Base-by-base conservation (phyloP, 2,329 filamentous ascomycete genomes). In the Hypoxylon sp. region DNA sequence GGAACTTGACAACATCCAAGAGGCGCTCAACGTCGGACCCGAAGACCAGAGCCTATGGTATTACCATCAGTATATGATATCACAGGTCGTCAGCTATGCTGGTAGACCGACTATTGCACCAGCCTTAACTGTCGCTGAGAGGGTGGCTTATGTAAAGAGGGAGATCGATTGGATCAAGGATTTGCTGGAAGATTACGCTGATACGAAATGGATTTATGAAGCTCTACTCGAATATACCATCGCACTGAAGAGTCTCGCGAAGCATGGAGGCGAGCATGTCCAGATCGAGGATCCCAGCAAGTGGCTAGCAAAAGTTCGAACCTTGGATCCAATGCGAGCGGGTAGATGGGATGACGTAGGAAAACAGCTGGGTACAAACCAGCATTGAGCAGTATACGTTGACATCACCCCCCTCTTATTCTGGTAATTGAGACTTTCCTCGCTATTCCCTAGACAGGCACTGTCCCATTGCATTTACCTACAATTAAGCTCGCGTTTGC, bases 11-110 rank as follows among this genome's bases (percentile, higher is more conserved):
- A 83, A 93, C 48, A 90, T 97, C 27, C 90, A 91, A 61, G 88
- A 91, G 63, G 95, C 92, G 0, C 85, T 98, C 54, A 96, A 94
- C 66, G 93, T 93, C 40, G 95, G 97, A 64, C 94, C 95, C 0
- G 94, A 97, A 73, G 95, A 98, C 77, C 95, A 98, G 78, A 97
- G 94, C 17, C 85, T 98, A 5, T 99, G 96, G 95, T 97, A 97
- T 80, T 98, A 99, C 77, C 94, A 98, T 79, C 92, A 96, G 74
- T 97, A 91, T 76, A 83, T 98, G 64, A 89, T 98, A 82, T 87
- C 90, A 66, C 91, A 90, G 76, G 83, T 92, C 74, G 83, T 86
- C 58, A 85, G 83, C 75, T 27, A 81, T 54, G 82, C 78, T 13
- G 81, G 83, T 13, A 77, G 82, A 2, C 82, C 85, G 20, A 87